Base-by-base conservation (phyloP, 106 monocot species). In the Agapanthus africanus region DNA sequence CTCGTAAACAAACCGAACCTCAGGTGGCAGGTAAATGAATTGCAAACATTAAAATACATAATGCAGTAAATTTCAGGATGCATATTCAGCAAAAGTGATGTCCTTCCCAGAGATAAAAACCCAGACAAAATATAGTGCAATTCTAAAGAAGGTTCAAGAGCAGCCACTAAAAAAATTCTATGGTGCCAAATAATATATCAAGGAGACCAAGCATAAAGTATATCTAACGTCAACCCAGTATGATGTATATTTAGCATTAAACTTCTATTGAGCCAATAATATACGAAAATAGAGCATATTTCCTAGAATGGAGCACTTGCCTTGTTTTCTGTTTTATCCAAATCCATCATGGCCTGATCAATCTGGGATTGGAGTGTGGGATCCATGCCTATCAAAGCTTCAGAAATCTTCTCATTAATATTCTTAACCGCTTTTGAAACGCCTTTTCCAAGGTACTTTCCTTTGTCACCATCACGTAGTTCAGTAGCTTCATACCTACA, bases 351-450 rank as follows among this genome's bases (percentile, higher is more conserved):
- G 11, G 41, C 65, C 25, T 65, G 38, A 11, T 65, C 65, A 30
- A 91, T 92, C 76, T 91, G 91, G n/a, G 84, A 69, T 70, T 97
- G 97, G 19, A 85, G 91, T 31, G 68, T 70, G 23, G 97, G 97
- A 51, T 97, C 97, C 97, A 92, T 92, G 56, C 97, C 97, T 63
- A 92, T 63, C 71, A 97, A 79, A 19, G 97, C 89, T 74, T 97
- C 92, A 34, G 92, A 89, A 39, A 97, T 90, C 74, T 81, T 92
- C 37, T 87, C 88, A 69, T 97, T 97, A 6, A 97, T 85, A 60
- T 82, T 63, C 72, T 82, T 84, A 13, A 97, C 84, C 66, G 89
- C 91, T 67, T 97, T 92, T 40, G 76, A 82, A 19, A 97, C 97
- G 49, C 88, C 86, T 40, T 85, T 92, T 37, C 91, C 91, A 70